Percentiles rank a stretch among this genome's conserved stretches.
Conservation (phyloP, 2,329 filamentous ascomycete genomes). For the Dactylellina cionopaga region DNA sequence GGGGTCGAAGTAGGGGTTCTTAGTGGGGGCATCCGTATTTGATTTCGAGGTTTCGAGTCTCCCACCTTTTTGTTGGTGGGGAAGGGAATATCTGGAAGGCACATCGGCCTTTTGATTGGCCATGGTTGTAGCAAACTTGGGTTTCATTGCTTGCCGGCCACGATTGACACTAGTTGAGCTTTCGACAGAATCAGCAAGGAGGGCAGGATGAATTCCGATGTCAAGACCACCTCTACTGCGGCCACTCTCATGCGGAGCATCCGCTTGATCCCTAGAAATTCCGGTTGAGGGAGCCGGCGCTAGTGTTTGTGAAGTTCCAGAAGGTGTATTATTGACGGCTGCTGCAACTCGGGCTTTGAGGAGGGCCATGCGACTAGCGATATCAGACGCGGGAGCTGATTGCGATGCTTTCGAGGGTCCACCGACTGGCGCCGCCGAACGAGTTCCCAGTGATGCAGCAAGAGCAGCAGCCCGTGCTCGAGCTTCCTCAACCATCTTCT, state of each 20-base stretch:
- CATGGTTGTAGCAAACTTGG: conserved; percentile 67
- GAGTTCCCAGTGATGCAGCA: conserved; percentile 53
- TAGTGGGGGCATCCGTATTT: conserved; percentile 58
- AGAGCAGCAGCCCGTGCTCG: conserved; percentile 55
- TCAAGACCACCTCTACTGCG: conserved; percentile 74
- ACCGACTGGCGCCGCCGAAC: conserved; percentile 17
- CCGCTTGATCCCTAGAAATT: conserved; percentile 59
- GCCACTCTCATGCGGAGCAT: conserved; percentile 64
- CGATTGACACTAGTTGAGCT: conserved; percentile 61
- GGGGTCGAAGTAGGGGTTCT: conserved; percentile 86
- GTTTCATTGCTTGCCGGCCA: conserved; percentile 62
- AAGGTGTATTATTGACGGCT: conserved; percentile 68
- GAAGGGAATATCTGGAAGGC: conserved; percentile 51
- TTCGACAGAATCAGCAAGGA: conserved; percentile 67
- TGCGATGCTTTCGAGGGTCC: conserved; percentile 28
- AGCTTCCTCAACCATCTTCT: conserved; percentile 57
- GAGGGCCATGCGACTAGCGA: conserved; percentile 75
- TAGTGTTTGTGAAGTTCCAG: conserved; percentile 57
- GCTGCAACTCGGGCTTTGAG: conserved; percentile 83
- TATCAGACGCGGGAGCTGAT: conserved; percentile 59
- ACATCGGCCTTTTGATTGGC: conserved; percentile 67
- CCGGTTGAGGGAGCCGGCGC: conserved; percentile 58
- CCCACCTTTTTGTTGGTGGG: conserved; percentile 21
- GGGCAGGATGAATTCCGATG: conserved; percentile 79
- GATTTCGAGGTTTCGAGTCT: conserved; percentile 49